Evolutionary conservation across 2,329 filamentous ascomycete species (phyloP), one percentile per base, ranked within the genome.

Genomic region (Ceratocystiopsis minuta): DNA sequence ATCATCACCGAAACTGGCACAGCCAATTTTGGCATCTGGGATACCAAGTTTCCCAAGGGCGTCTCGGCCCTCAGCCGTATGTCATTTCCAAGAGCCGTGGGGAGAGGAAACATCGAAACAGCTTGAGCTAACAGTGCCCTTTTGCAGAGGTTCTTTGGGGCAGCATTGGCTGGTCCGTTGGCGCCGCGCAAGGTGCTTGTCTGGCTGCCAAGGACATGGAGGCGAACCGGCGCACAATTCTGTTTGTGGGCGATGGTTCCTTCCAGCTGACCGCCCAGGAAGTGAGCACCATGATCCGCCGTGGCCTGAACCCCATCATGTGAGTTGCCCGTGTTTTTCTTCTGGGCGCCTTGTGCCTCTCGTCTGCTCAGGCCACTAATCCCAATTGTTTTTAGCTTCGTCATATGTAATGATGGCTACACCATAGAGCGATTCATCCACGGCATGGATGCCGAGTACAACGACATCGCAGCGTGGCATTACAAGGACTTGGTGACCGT

Each of bases 341-440:
- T 16, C 16, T 28, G 24, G 7, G 7, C 24, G 24, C 4, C 24
- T 28, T 28, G 24, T 7, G 9, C n/a, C 10, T 14, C 14, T 16
- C 9, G 31, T 2, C 13, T 15, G 15, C 13, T 15, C 4, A n/a
- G 6, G 10, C 14, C 31, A 32, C 34, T 34, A 15, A 35, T 13
- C 39, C 34, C 5, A 28, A 20, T 2, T 32, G 33, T 4, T 40
- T n/a, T 28, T 28, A 75, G 72, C 47, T 88, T 93, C 56, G 68
- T 90, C 47, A 79, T 93, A 50, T 85, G 81, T 67, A 92, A 92
- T 56, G 75, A 87, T 35, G 86, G 86, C 12, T 93, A 82, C 61
- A 90, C 85, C 11, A 90, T 92, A 56, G 86, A 94, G 61, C 75
- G 86, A 28, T 81, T 75, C 57, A 92, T 93, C 53, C 85, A 93